These are phyloP conservation scores for Penicillium sp. DNA, from an alignment of 2,329 filamentous ascomycete genomes.

Conservation along the genomic window DNA sequence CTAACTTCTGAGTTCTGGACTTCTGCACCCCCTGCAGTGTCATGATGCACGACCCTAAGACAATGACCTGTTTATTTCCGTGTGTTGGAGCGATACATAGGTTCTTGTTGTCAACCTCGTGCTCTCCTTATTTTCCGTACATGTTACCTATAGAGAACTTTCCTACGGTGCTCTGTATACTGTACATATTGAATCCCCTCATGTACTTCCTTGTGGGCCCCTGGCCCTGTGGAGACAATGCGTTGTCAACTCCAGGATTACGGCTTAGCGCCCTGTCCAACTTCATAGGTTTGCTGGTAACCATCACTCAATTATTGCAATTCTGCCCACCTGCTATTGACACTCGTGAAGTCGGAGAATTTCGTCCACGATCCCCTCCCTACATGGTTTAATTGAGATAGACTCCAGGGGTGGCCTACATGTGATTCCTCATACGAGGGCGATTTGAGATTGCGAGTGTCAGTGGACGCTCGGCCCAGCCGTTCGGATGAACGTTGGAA, in stretches of 20 bases:
- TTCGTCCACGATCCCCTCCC: constrained; percentile 20
- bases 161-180: neutral
- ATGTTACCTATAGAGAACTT: neutral
- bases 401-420: constrained; percentile 9
- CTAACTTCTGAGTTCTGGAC: neutral
- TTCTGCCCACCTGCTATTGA: constrained; percentile 6
- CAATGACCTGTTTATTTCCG: neutral
- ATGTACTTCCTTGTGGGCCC: neutral
- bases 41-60: neutral
- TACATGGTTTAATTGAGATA: constrained; percentile 16
- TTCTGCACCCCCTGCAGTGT: constrained; percentile 8
- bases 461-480: constrained; percentile 20
- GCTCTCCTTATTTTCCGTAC: neutral
- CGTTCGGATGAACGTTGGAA: constrained; percentile 1
- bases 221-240: constrained; percentile 7
- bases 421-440: constrained; percentile 14
- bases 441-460: neutral
- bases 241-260: constrained; percentile 1
- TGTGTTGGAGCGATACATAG: neutral
- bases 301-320: neutral
- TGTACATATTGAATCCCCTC: neutral
- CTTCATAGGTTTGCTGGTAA: neutral
- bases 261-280: neutral
- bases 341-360: constrained; percentile 22
- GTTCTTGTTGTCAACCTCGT: neutral